Conservation (phyloP, 1,139 yeast species). For the Geotrichum restrictum region DNA sequence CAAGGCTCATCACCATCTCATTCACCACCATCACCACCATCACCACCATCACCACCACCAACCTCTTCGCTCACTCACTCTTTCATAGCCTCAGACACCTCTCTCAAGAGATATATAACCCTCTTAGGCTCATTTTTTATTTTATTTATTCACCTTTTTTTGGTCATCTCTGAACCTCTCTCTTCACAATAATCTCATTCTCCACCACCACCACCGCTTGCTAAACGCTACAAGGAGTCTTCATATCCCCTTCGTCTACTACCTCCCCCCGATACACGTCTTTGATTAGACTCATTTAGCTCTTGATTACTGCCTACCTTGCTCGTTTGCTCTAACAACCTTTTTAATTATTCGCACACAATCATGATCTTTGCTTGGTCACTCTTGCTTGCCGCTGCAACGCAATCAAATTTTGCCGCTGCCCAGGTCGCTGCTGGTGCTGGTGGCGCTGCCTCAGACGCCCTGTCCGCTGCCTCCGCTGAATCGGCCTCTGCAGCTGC, state of each 20-base stretch:
- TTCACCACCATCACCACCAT: too few species aligned
- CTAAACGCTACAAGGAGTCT: too few species aligned
- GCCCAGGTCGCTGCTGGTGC: constrained; percentile 12
- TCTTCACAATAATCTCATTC: background rate
- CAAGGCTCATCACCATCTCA: too few species aligned
- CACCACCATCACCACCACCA: background rate
- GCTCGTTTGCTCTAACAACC: too few species aligned
- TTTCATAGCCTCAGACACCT: too few species aligned
- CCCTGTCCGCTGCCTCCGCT: background rate
- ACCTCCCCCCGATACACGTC: too few species aligned
- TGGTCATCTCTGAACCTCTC: background rate
- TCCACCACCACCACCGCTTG: too few species aligned
- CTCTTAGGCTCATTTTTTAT: background rate
- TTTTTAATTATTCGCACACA: background rate
- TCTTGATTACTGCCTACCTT: too few species aligned
- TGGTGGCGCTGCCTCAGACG: constrained; percentile 11
- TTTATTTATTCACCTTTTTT: background rate
- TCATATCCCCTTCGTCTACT: too few species aligned
- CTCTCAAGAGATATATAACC: too few species aligned
- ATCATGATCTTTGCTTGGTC: constrained; percentile 1
- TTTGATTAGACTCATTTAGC: too few species aligned
- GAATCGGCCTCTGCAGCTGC: background rate
- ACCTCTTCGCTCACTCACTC: too few species aligned
- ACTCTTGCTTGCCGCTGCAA: background rate
- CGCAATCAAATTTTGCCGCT: background rate